phyloP scores from a whole-genome alignment of 2,329 filamentous ascomycete species.

The Ceratocystis harringtonii region DNA sequence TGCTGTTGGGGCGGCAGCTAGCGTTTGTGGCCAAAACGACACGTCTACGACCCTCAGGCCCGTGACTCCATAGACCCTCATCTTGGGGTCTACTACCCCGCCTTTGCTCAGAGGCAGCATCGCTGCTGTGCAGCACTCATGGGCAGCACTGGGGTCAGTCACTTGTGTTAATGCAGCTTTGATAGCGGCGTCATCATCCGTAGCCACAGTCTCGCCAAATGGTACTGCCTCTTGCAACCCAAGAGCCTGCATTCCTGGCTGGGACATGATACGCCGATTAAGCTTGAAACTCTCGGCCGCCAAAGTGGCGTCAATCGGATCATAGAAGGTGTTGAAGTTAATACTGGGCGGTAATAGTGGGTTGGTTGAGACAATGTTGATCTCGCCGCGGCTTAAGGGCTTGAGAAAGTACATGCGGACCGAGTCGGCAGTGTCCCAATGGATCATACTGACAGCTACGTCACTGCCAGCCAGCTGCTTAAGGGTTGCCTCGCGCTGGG shows the following conservation, averaged over 20 bases:
- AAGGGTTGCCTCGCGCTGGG: slow-evolving; percentile 25
- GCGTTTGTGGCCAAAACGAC: slow-evolving; percentile 22
- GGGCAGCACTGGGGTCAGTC: slow-evolving; percentile 13
- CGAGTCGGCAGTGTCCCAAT: slow-evolving; percentile 23
- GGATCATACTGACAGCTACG: slow-evolving; percentile 22
- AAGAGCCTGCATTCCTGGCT: slow-evolving; percentile 22
- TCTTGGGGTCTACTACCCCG: slow-evolving; percentile 24
- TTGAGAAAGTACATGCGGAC: slow-evolving; percentile 26
- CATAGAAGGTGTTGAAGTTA: slow-evolving; percentile 27
- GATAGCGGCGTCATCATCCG: slow-evolving; percentile 21
- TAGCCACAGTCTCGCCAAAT: slow-evolving; percentile 20
- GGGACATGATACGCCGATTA: slow-evolving; percentile 25
- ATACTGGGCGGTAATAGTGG: slow-evolving; percentile 25
- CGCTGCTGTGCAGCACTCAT: slow-evolving; percentile 19
- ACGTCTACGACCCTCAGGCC: slow-evolving; percentile 27
- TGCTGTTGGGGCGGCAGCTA: slow-evolving; percentile 22
- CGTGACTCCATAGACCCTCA: slow-evolving; percentile 21
- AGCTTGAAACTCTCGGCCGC: slow-evolving; percentile 23
- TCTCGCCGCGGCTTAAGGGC: slow-evolving; percentile 28
- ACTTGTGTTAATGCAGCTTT: slow-evolving; percentile 17
- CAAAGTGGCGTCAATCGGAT: slow-evolving; percentile 27
- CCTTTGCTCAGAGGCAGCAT: slow-evolving; percentile 31
- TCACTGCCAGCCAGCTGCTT: slow-evolving; percentile 22
- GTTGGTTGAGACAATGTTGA: slow-evolving; percentile 26
- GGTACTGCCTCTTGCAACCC: slow-evolving; percentile 22